Evolutionary conservation across 805 yeast genomes (phyloP), one percentile per base, ranked within the genome.

Genomic region (Martiniozyma abietophila): DNA sequence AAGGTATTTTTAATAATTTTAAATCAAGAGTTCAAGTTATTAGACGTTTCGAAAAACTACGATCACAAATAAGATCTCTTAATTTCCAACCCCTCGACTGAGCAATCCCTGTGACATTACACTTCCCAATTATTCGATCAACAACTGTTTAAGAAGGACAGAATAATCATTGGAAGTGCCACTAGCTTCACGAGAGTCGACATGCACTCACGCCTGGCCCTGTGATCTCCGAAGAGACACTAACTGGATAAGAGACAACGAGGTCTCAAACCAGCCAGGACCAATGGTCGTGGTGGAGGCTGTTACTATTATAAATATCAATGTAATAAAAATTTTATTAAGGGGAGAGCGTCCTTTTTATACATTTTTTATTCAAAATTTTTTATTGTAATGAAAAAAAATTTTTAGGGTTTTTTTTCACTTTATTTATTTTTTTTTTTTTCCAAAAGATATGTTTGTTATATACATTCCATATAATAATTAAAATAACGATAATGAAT

Each of bases 41-140:
- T 41, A 45, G 42, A 37, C 33, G 19, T 24, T 9, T 16, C 28
- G 20, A 8, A 21, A 22, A 20, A 32, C 26, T 31, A 19, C 38
- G 41, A 38, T 29, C 25, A 16, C 16, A 25, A 18, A 31, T 15
- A 11, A 5, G 18, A 9, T 34, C 33, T 41, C 75, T 83, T 67
- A 46, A 48, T 89, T 69, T 82, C 60, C 80, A 81, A 80, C 80
- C 88, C 77, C 95, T 88, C 95, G 94, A 77, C 95, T 84, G 95
- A 94, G 96, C 85, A 65, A 46, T 58, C 69, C 79, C 89, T 79
- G 88, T 71, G 70, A 64, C 71, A 81, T 61, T 56, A 64, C 34
- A 39, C 39, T 34, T 18, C 39, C 37, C 35, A 46, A 34, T 32
- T 42, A 40, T 40, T 42, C 53, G 56, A 53, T 52, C 56, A 50